These are phyloP conservation scores for Plasmopara viticola DNA, from an alignment of 352 stramenopile genomes.

Conservation along the genomic window DNA sequence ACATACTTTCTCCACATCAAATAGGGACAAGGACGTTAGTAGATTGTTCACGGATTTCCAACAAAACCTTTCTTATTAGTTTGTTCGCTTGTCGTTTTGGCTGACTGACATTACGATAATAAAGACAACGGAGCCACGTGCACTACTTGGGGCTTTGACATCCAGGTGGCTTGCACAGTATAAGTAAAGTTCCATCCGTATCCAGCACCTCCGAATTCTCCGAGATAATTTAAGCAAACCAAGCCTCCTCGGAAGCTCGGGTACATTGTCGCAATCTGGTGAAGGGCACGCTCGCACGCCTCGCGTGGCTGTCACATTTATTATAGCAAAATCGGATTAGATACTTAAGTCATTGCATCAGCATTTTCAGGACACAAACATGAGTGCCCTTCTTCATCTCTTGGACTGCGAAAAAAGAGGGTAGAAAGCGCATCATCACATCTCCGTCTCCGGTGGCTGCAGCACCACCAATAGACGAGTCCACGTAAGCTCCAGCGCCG, in stretches of 20 bases:
- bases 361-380: conserved; percentile 26
- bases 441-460: conserved; percentile 87
- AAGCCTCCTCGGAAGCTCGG: conserved; percentile 70
- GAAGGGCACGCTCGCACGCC: conserved; percentile 50
- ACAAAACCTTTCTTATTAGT: conserved; percentile 20
- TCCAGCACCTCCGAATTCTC: conserved; percentile 66
- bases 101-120: conserved; percentile 9
- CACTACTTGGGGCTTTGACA: conserved; percentile 47
- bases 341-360: neutral
- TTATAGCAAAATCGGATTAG: neutral
- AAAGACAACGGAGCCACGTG: conserved; percentile 34
- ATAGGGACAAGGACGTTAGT: conserved; percentile 38
- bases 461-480: conserved; percentile 69
- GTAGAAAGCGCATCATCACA: conserved; percentile 90
- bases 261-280: conserved; percentile 44
- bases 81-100: conserved; percentile 1
- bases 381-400: conserved; percentile 71
- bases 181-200: conserved; percentile 74
- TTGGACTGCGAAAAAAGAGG: conserved; percentile 75
- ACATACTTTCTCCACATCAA: conserved; percentile 32
- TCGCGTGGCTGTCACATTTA: conserved; percentile 36
- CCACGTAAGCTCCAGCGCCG: conserved; percentile 83
- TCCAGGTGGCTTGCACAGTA: conserved; percentile 53
- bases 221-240: conserved; percentile 68
- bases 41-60: conserved; percentile 30